phyloP scores from a whole-genome alignment of 78 protist species.

The Polysphondylium violaceum region DNA sequence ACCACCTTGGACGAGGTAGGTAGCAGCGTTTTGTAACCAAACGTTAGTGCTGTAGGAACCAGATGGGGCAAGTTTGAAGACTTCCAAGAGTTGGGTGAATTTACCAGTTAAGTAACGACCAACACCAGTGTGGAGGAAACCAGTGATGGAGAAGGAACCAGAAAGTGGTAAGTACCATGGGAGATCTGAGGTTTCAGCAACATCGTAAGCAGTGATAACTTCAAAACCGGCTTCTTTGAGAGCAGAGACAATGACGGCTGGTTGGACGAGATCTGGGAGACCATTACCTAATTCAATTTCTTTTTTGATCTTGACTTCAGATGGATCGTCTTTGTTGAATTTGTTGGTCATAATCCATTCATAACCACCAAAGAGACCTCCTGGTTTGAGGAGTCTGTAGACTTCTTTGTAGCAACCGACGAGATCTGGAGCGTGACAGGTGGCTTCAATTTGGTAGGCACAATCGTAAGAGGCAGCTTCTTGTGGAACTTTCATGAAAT shows the following conservation, averaged over 20 bases:
- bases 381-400: constrained; percentile 92
- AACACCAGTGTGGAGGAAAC: constrained; percentile 81
- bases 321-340: constrained; percentile 82
- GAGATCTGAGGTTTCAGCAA: constrained; percentile 66
- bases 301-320: constrained; percentile 81
- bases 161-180: constrained; percentile 83
- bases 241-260: constrained; percentile 49
- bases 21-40: constrained; percentile 88
- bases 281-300: constrained; percentile 93
- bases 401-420: constrained; percentile 83
- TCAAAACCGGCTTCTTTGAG: constrained; percentile 89
- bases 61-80: constrained; percentile 65
- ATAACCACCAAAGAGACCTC: constrained; percentile 89
- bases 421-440: constrained; percentile 94
- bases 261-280: constrained; percentile 84
- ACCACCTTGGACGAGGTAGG: constrained; percentile 89
- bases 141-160: constrained; percentile 52
- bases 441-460: constrained; percentile 92
- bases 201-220: constrained; percentile 62
- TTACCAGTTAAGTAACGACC: constrained; percentile 81
- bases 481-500: constrained; percentile 88
- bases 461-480: constrained; percentile 89
- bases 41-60: constrained; percentile 71
- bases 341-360: constrained; percentile 92
- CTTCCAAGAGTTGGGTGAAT: constrained; percentile 53